Percentiles rank a stretch among this genome's conserved stretches.
phyloP scores from a whole-genome alignment of 805 yeast genomes.

The Pichia scutulata region DNA sequence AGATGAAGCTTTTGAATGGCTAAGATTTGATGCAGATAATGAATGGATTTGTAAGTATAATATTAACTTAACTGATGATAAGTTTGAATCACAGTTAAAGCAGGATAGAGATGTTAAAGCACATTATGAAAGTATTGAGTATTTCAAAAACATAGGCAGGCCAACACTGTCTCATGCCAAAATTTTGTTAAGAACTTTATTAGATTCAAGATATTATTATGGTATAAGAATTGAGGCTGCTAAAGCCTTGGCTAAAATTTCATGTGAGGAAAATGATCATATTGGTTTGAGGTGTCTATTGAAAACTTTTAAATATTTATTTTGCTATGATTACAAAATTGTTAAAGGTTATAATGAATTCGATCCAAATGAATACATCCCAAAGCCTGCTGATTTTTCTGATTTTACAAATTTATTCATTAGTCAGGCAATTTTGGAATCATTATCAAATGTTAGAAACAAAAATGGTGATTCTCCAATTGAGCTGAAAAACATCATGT shows the following conservation, averaged over 20 bases:
- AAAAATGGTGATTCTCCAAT: constrained; percentile 50
- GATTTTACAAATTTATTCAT: constrained; percentile 63
- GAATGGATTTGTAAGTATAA: constrained; percentile 88
- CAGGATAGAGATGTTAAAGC: constrained; percentile 97
- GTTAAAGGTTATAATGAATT: constrained; percentile 19
- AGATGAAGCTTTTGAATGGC: constrained; percentile 94
- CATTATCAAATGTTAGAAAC: constrained; percentile 55
- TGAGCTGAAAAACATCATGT: constrained; percentile 51
- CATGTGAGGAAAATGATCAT: constrained; percentile 53
- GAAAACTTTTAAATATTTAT: constrained; percentile 58
- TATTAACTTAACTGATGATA: constrained; percentile 86
- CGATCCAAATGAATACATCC: constrained; percentile 42
- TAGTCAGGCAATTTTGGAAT: constrained; percentile 58
- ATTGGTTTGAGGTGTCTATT: constrained; percentile 69
- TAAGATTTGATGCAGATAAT: constrained; percentile 93
- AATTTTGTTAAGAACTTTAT: constrained; percentile 64
- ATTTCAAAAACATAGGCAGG: constrained; percentile 53
- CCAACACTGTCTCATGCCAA: constrained; percentile 67
- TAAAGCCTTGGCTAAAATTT: constrained; percentile 59
- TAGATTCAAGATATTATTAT: constrained; percentile 81
- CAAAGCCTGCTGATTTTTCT: constrained; percentile 73
- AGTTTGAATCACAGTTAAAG: constrained; percentile 89
- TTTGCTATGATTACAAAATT: constrained; percentile 54
- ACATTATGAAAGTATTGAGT: constrained; percentile 73
- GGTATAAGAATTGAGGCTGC: constrained; percentile 90